Evolutionary conservation across 345 rosid genomes (phyloP).

Genomic region (Syzygium grande): DNA sequence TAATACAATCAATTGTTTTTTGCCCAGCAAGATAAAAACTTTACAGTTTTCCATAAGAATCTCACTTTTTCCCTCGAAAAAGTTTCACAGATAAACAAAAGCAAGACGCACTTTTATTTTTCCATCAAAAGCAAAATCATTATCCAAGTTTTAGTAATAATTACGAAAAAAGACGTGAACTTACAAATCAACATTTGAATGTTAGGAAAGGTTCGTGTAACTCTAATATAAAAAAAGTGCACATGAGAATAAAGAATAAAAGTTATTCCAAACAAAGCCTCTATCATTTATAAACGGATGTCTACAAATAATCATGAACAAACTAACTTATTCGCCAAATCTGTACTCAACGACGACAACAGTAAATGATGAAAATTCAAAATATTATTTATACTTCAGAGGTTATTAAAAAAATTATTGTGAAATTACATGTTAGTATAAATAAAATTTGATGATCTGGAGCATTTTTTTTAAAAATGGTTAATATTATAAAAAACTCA

Average conservation of each 20-base stretch:
- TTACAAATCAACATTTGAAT: background rate
- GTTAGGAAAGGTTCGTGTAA: background rate
- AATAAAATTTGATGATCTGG: background rate
- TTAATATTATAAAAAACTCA: too few species aligned
- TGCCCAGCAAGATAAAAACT: background rate
- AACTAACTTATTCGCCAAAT: background rate
- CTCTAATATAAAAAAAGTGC: background rate
- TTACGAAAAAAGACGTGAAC: background rate
- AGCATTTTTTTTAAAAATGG: background rate
- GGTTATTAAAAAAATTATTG: background rate
- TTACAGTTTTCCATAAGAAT: background rate
- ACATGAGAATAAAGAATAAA: background rate
- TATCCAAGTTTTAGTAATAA: background rate
- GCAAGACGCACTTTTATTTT: background rate
- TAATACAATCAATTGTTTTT: background rate
- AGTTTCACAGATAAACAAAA: background rate
- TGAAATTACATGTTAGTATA: background rate
- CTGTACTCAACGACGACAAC: background rate
- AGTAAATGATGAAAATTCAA: accelerated
- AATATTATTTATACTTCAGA: background rate
- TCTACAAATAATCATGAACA: background rate
- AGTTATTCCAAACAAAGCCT: background rate
- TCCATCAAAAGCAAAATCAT: background rate
- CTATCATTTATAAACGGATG: background rate
- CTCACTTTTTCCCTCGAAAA: background rate